Percentiles rank a stretch among this genome's conserved stretches.
Evolutionary conservation across 202 grass and related monocot species (phyloP).

Genomic region (Thinopyrum obtusiflorum): DNA sequence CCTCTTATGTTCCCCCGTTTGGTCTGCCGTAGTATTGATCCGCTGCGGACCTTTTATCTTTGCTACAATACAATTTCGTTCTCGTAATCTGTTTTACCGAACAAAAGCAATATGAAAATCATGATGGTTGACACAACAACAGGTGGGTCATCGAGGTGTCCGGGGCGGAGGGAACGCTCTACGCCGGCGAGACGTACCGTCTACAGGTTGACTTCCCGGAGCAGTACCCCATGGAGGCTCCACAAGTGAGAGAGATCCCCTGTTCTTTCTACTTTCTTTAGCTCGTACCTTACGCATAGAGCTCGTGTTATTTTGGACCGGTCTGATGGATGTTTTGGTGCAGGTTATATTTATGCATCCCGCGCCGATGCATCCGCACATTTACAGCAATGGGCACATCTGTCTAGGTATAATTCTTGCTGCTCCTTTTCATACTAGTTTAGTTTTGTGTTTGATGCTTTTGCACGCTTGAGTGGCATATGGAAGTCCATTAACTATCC

Average conservation of each 20-base stretch:
- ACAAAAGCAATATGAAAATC: conserved; percentile 7
- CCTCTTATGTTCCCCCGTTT: background rate
- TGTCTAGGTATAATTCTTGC: conserved; percentile 71
- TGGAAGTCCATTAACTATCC: background rate
- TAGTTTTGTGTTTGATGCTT: background rate
- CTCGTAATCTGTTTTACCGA: background rate
- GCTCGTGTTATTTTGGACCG: background rate
- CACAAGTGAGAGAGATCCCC: conserved; percentile 50
- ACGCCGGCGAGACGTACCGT: conserved; percentile 73
- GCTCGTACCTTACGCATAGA: background rate
- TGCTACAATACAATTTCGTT: background rate
- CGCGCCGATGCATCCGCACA: conserved; percentile 76
- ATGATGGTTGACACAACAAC: conserved; percentile 18
- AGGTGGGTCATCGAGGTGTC: conserved; percentile 90
- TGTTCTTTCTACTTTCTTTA: background rate
- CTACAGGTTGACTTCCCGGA: conserved; percentile 95
- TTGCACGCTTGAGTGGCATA: background rate
- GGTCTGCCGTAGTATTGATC: background rate
- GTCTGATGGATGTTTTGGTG: conserved; percentile 12
- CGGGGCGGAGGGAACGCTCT: conserved; percentile 70
- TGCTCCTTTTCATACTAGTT: background rate
- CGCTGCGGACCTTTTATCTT: background rate
- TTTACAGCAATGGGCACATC: conserved; percentile 94
- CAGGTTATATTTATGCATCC: conserved; percentile 94
- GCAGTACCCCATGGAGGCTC: conserved; percentile 97